Percentiles rank a stretch among this genome's conserved stretches.
phyloP scores from a whole-genome alignment of 345 rosid genomes.

The Populus tremula region DNA sequence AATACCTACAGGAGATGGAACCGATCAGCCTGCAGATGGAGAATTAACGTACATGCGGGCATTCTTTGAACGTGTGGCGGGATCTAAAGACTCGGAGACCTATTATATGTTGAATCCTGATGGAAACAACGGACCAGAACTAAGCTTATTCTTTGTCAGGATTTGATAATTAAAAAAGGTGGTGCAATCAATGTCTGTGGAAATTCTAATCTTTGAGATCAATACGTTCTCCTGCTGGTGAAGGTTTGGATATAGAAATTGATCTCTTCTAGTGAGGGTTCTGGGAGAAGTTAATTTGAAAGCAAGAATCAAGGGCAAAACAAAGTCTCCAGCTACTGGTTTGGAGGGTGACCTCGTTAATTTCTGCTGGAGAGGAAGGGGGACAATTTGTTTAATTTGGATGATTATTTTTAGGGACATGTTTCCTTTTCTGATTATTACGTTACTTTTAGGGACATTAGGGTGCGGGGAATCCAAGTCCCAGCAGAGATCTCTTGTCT shows the following conservation, averaged over 20 bases:
- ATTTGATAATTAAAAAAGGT: conserved; percentile 19
- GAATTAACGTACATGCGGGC: conserved; percentile 79
- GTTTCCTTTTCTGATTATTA: neutral
- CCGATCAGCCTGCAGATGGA: conserved; percentile 44
- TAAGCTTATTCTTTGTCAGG: conserved; percentile 64
- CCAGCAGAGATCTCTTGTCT: neutral
- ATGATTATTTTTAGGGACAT: neutral
- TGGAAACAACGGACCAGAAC: conserved; percentile 69
- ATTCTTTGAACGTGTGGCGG: conserved; percentile 69
- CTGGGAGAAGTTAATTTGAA: neutral
- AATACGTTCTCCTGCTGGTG: neutral
- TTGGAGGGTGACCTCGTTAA: neutral
- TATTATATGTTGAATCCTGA: conserved; percentile 83
- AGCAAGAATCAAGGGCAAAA: neutral
- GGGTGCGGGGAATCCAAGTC: neutral
- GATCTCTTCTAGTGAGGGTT: neutral
- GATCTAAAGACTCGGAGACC: conserved; percentile 85
- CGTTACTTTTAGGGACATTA: neutral
- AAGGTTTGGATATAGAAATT: neutral
- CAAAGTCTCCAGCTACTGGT: neutral
- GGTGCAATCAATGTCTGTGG: neutral
- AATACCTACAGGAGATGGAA: conserved; percentile 39
- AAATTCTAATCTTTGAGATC: neutral
- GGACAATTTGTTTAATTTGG: neutral
- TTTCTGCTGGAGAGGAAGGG: neutral